Conservation (phyloP, 2,329 filamentous ascomycete genomes). For the Bipolaris cookei region DNA sequence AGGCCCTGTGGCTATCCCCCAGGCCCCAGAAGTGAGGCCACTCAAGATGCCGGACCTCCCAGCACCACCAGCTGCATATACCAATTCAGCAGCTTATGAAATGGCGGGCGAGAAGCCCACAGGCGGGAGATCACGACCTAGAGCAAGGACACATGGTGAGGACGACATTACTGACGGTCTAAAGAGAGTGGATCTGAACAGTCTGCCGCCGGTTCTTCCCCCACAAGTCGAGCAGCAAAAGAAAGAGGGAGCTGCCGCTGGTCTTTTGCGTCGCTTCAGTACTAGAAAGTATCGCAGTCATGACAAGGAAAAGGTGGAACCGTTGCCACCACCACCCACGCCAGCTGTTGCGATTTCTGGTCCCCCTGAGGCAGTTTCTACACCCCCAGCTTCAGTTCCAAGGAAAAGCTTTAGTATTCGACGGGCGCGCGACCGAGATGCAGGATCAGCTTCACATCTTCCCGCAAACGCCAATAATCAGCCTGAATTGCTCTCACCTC, state of each 20-base stretch:
- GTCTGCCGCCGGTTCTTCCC: conserved; percentile 60
- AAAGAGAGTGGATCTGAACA: conserved; percentile 67
- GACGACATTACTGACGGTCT: conserved; percentile 81
- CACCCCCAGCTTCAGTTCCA: conserved; percentile 63
- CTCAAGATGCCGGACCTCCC: conserved; percentile 75
- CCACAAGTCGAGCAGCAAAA: conserved; percentile 64
- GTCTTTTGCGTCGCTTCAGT: conserved; percentile 86
- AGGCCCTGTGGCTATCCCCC: conserved; percentile 64
- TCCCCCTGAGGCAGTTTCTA: conserved; percentile 67
- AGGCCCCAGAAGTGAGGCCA: conserved; percentile 62
- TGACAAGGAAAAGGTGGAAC: conserved; percentile 58
- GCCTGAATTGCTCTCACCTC: conserved; percentile 78
- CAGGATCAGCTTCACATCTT: conserved; percentile 59
- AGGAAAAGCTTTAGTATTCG: conserved; percentile 90
- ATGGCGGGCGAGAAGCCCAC: conserved; percentile 88
- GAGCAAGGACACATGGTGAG: conserved; percentile 92
- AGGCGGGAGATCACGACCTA: conserved; percentile 79
- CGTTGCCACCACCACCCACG: conserved; percentile 70
- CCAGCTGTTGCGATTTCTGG: conserved; percentile 83
- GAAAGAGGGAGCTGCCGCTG: conserved; percentile 86
- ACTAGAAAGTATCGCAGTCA: conserved; percentile 76
- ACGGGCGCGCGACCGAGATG: conserved; percentile 62
- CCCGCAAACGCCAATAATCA: conserved; percentile 66
- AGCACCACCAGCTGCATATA: conserved; percentile 85
- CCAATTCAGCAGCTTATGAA: conserved; percentile 83